Evolutionary conservation across 2,329 filamentous ascomycete genomes (phyloP).

Genomic region (Apiospora sp.): DNA sequence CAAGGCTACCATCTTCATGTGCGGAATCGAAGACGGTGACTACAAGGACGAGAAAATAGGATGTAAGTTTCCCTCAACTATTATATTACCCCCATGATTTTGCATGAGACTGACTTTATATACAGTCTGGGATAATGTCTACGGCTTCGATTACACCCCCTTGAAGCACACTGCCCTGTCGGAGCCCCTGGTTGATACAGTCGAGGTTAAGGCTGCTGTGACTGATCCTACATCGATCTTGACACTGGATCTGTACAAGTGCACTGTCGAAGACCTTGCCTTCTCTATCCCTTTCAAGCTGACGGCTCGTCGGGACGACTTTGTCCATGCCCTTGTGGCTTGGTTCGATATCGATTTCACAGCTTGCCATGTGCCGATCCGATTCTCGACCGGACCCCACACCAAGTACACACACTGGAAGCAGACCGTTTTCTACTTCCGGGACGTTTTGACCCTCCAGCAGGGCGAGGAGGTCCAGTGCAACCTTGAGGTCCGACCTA

Average conservation of each 20-base stretch:
- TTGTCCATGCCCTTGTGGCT: constrained; percentile 92
- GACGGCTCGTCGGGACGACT: constrained; percentile 83
- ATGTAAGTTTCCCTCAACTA: constrained; percentile 67
- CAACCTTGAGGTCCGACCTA: constrained; percentile 82
- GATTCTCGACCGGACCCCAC: constrained; percentile 96
- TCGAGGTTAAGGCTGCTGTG: constrained; percentile 96
- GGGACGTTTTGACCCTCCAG: constrained; percentile 91
- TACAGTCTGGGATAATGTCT: constrained; percentile 98
- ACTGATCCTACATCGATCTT: constrained; percentile 88
- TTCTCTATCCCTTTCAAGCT: constrained; percentile 84
- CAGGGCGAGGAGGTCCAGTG: constrained; percentile 82
- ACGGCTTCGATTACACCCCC: constrained; percentile 95
- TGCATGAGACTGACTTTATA: not conserved
- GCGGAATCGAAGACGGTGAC: constrained; percentile 96
- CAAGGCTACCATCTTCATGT: constrained; percentile 97
- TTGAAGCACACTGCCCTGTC: constrained; percentile 93
- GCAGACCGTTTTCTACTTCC: constrained; percentile 98
- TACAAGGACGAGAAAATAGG: constrained; percentile 99
- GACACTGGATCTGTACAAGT: constrained; percentile 92
- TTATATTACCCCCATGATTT: not conserved
- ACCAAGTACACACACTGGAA: constrained; percentile 99
- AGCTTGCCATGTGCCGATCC: constrained; percentile 96
- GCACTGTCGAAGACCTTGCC: constrained; percentile 81
- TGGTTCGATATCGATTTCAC: constrained; percentile 99
- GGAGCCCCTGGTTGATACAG: constrained; percentile 96